phyloP scores from a whole-genome alignment of 2,329 filamentous ascomycete species.

The Zarea fungicola region DNA sequence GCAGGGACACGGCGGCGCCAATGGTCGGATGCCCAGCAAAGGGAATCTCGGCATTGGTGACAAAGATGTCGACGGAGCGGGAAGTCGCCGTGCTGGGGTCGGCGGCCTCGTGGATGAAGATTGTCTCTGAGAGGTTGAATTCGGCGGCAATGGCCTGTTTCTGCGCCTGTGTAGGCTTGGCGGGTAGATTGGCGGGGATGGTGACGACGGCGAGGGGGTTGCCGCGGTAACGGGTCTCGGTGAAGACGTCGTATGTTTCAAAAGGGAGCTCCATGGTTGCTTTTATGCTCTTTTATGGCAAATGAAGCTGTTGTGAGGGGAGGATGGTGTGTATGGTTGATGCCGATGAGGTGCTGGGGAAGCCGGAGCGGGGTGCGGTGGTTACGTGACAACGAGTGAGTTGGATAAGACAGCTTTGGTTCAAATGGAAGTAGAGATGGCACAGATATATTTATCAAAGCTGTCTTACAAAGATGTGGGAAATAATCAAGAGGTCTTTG shows the following conservation, averaged over 20 bases:
- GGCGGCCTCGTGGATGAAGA: conserved; percentile 47
- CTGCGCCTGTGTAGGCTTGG: conserved; percentile 40
- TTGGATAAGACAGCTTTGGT: too few species aligned
- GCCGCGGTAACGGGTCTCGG: conserved; percentile 44
- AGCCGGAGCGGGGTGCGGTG: background rate
- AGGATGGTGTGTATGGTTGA: background rate
- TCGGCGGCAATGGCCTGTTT: conserved; percentile 57
- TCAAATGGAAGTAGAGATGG: too few species aligned
- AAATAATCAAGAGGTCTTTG: too few species aligned
- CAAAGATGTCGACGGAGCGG: conserved; percentile 55
- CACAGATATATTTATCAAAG: too few species aligned
- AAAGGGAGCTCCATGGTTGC: conserved; percentile 38
- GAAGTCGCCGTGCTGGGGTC: conserved; percentile 24
- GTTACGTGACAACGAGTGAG: too few species aligned
- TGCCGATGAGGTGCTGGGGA: background rate
- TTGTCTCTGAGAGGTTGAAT: conserved; percentile 61
- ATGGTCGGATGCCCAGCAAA: conserved; percentile 61
- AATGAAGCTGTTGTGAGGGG: background rate
- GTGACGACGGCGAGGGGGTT: conserved; percentile 58
- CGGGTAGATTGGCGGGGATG: conserved; percentile 37
- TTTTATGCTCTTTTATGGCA: background rate
- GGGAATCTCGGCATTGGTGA: conserved; percentile 46
- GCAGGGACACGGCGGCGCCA: conserved; percentile 48
- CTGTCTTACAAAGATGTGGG: too few species aligned
- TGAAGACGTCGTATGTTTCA: conserved; percentile 55